Evolutionary conservation across 1,284 basidiomycete species (phyloP), one percentile per base, ranked within the genome.

Genomic region (Ustilago trichophora): DNA sequence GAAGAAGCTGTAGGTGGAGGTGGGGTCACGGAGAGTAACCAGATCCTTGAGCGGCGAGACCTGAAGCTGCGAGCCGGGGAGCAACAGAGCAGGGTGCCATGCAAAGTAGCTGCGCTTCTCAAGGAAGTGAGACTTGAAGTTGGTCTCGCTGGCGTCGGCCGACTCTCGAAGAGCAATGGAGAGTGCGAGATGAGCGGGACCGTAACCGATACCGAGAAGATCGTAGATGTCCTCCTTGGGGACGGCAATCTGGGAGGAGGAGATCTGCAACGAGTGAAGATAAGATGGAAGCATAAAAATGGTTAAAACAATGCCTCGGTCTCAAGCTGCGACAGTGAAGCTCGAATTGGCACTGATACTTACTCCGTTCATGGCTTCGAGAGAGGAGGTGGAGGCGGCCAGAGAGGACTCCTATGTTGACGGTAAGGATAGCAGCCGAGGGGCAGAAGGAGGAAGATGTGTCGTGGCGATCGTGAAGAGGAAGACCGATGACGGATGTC

Each of bases 31-130:
- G 55, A 81, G 74, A 0, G 78, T 79, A 12, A 73, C 79, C 0
- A 81, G 66, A 36, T 81, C 79, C 59, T 81, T 81, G 35, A 80
- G 62, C 19, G 77, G 79, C 36, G 78, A 80, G 24, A 81, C 79
- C 45, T 81, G 79, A 22, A 81, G 73, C 56, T 77, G 77, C 7
- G 78, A 70, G 27, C 79, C 79, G 11, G 79, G 79, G 6, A 81
- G 70, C 6, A 81, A 58, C 11, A 81, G 69, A 4, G 75, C 59
- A 9, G 76, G 76, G 37, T 81, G 79, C 78, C 78, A 80, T 19
- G 77, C 77, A 63, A 80, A 80, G 40, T 68, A 31, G n/a, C 60
- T 49, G 29, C 76, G 76, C 37, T 59, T 58, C 52, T 80, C 78
- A 22, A 80, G 55, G 36, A 80, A 80, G 46, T 63, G 54, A 16